These are phyloP conservation scores for Cladobotryum mycophilum DNA, from an alignment of 2,329 filamentous ascomycete genomes.

Conservation along the genomic window DNA sequence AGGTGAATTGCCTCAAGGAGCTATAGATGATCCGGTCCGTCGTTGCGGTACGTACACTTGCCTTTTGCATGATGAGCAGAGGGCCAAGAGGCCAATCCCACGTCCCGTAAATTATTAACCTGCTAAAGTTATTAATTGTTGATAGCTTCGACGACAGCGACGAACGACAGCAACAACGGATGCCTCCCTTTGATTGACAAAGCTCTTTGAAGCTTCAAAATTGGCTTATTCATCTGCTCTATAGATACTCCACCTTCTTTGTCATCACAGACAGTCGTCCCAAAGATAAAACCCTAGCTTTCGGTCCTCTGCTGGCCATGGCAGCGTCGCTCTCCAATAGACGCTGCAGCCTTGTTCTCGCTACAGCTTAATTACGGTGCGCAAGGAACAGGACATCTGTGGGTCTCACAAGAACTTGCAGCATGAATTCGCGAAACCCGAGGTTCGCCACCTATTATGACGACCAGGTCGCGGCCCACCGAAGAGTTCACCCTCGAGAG, in stretches of 20 bases:
- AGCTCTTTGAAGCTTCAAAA: too few relatives aligned
- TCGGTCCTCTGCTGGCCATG: constrained; percentile 13
- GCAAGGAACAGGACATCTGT: not conserved
- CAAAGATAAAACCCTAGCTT: not conserved
- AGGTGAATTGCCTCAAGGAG: too few relatives aligned
- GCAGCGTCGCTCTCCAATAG: constrained; percentile 12
- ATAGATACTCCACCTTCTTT: not conserved
- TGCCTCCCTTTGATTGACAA: too few relatives aligned
- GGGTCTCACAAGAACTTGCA: constrained; percentile 14
- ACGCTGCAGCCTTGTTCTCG: constrained; percentile 3
- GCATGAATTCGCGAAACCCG: constrained; percentile 29
- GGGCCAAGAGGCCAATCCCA: too few relatives aligned
- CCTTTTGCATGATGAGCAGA: too few relatives aligned
- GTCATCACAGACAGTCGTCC: not conserved
- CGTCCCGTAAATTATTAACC: too few relatives aligned
- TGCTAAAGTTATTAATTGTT: too few relatives aligned
- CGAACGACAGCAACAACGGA: too few relatives aligned
- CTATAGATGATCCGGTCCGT: too few relatives aligned
- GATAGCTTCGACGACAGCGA: too few relatives aligned
- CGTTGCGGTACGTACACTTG: too few relatives aligned
- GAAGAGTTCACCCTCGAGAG: constrained; percentile 23
- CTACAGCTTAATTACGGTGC: constrained; percentile 4
- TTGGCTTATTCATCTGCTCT: not conserved
- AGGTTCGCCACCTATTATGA: constrained; percentile 31
- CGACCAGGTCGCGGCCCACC: constrained; percentile 28